phyloP scores from a whole-genome alignment of 2,329 filamentous ascomycete species.

The Cercospora sp. region DNA sequence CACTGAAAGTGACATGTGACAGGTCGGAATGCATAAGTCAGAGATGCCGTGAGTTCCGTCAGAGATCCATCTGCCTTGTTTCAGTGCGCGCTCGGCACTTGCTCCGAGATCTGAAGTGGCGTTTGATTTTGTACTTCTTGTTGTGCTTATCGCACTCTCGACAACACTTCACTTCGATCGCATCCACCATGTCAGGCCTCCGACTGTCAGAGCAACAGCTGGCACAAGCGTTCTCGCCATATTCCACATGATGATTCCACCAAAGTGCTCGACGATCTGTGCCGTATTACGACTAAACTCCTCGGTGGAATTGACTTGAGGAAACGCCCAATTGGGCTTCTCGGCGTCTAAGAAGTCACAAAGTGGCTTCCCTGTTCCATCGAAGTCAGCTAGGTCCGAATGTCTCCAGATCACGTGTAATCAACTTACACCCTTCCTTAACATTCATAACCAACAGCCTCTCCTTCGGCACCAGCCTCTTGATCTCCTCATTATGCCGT shows the following conservation, averaged over 20 bases:
- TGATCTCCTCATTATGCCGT: conserved; percentile 11
- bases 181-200: neutral
- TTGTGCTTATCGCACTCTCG: neutral
- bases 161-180: neutral
- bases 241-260: conserved; percentile 1
- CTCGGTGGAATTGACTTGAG: conserved; percentile 13
- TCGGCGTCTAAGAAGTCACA: conserved; percentile 14
- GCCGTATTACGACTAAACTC: conserved; percentile 9
- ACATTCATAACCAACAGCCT: conserved; percentile 22
- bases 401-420: neutral
- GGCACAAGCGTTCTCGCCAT: conserved; percentile 7
- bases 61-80: neutral
- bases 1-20: neutral
- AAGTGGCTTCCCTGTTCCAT: conserved; percentile 13
- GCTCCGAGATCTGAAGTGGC: neutral
- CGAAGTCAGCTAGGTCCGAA: neutral
- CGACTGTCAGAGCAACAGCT: neutral
- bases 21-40: neutral
- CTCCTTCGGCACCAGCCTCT: conserved; percentile 16
- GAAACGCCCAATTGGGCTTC: conserved; percentile 11
- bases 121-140: neutral
- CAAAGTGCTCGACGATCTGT: neutral
- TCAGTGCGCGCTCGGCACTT: neutral
- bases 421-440: conserved; percentile 15
- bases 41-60: neutral